These are phyloP conservation scores for Apiospora kogelbergensis DNA, from an alignment of 2,329 filamentous ascomycete species.

Conservation along the genomic window DNA sequence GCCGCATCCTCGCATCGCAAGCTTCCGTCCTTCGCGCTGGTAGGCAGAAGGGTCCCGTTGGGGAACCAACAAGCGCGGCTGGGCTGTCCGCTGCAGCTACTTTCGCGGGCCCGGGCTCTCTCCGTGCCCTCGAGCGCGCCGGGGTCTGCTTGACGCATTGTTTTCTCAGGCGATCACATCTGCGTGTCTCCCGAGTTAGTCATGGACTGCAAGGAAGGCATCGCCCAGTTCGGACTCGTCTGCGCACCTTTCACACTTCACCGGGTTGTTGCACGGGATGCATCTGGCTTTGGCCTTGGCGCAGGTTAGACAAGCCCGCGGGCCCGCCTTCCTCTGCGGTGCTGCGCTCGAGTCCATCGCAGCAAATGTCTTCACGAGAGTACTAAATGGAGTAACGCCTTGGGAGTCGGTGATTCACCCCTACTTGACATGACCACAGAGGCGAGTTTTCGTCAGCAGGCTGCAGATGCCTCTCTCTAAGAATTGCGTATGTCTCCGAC, in stretches of 20 bases:
- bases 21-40: not conserved
- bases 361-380: not conserved
- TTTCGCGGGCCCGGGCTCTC: not conserved
- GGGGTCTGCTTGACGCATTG: conserved; percentile 13
- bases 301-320: conserved; percentile 14
- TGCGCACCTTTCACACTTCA: conserved; percentile 15
- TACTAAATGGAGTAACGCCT: not conserved
- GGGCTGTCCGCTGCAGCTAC: not conserved
- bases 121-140: conserved; percentile 8
- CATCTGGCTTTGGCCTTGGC: conserved; percentile 16
- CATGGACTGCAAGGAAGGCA: not conserved
- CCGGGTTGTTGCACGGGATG: conserved; percentile 8
- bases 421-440: too few species aligned
- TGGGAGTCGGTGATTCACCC: too few species aligned
- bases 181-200: not conserved
- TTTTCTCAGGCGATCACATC: conserved; percentile 15
- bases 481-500: conserved; percentile 2
- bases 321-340: conserved; percentile 8
- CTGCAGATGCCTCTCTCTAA: not conserved
- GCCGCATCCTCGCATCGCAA: not conserved
- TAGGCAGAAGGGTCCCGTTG: not conserved
- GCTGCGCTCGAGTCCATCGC: not conserved
- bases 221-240: too few species aligned
- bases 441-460: too few species aligned
- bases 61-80: not conserved